Evolutionary conservation across 2,329 filamentous ascomycete genomes (phyloP).

Genomic region (Mycosphaerella arachidis): DNA sequence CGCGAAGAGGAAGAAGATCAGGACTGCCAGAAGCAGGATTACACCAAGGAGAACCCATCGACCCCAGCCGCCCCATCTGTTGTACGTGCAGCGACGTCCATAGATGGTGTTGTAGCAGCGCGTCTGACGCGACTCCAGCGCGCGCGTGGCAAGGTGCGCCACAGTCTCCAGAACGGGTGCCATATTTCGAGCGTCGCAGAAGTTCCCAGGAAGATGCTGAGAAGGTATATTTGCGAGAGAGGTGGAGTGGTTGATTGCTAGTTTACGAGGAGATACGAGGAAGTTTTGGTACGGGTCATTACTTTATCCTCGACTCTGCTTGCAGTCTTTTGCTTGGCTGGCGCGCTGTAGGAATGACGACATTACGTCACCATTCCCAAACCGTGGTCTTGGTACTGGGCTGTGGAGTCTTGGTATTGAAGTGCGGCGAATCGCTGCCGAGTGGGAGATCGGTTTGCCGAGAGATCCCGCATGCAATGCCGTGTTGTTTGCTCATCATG

Average conservation of each 20-base stretch:
- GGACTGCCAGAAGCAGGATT: constrained; percentile 9
- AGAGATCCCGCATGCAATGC: not conserved
- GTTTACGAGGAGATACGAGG: not conserved
- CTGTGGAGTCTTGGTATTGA: not conserved
- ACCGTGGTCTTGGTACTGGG: not conserved
- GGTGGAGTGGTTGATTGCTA: not conserved
- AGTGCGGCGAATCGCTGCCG: not conserved
- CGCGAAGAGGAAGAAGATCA: constrained; percentile 14
- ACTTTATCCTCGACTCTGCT: not conserved
- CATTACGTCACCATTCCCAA: not conserved
- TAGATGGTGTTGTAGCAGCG: constrained; percentile 6
- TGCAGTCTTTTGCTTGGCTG: not conserved
- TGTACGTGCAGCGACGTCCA: constrained; percentile 1
- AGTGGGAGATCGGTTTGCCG: not conserved
- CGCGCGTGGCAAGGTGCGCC: not conserved
- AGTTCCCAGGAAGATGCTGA: not conserved
- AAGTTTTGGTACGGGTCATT: not conserved
- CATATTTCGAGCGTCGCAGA: not conserved
- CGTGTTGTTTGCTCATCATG: not conserved
- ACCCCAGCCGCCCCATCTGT: constrained; percentile 13
- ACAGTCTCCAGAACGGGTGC: not conserved
- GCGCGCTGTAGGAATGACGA: not conserved
- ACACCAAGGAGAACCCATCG: constrained; percentile 17
- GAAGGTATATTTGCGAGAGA: not conserved
- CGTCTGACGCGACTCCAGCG: not conserved